phyloP scores from a whole-genome alignment of 2,329 filamentous ascomycete species.

The Phaeophleospora eucalypticola region DNA sequence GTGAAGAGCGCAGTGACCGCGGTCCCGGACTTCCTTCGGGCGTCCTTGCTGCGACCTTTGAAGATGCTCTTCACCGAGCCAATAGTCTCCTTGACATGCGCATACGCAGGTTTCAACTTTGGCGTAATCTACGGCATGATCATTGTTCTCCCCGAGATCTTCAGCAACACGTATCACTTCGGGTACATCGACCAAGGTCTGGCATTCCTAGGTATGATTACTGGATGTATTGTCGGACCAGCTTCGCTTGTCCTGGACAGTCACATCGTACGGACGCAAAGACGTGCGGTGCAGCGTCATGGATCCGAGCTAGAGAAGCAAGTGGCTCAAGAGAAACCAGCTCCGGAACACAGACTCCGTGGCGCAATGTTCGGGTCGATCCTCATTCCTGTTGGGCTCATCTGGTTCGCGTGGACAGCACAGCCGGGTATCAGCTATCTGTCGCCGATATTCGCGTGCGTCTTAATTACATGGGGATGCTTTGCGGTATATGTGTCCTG shows the following conservation, averaged over 20 bases:
- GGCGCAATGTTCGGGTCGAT: too few species aligned
- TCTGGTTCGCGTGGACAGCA: too few species aligned
- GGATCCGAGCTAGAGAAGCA: too few species aligned
- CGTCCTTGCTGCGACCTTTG: conserved; percentile 10
- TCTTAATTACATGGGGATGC: too few species aligned
- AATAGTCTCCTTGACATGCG: conserved; percentile 13
- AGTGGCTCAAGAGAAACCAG: too few species aligned
- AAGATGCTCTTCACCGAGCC: conserved; percentile 23
- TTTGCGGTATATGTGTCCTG: too few species aligned
- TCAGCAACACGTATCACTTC: conserved; percentile 11
- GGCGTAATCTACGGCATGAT: conserved; percentile 21
- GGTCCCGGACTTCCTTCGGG: too few species aligned
- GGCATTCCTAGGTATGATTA: conserved; percentile 62
- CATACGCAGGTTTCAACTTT: conserved; percentile 19
- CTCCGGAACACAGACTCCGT: too few species aligned
- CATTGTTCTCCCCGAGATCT: conserved; percentile 27
- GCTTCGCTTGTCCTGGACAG: conserved; percentile 44
- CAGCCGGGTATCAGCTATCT: too few species aligned
- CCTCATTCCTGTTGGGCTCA: too few species aligned
- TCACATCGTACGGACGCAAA: conserved; percentile 24
- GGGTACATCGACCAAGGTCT: conserved; percentile 41
- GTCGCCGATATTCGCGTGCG: too few species aligned
- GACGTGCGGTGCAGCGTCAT: not conserved
- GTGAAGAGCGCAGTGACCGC: too few species aligned
- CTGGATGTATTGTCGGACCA: conserved; percentile 59